phyloP scores from a whole-genome alignment of 2,329 filamentous ascomycete genomes.

The Xylariaceae sp. region DNA sequence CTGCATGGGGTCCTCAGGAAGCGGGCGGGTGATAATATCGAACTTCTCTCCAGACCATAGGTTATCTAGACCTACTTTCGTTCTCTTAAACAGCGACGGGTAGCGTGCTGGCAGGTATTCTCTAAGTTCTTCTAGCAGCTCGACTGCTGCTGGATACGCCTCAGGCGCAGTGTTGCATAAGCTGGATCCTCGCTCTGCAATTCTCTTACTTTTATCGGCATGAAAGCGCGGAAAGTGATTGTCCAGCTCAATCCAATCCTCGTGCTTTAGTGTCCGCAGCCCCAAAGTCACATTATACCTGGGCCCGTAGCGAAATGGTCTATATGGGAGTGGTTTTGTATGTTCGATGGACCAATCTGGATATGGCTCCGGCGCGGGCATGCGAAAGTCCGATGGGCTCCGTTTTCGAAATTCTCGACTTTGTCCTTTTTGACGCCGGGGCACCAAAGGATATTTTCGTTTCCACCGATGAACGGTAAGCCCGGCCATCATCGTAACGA shows the following conservation, averaged over 20 bases:
- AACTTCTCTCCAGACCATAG: slow-evolving; percentile 65
- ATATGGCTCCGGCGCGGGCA: slow-evolving; percentile 44
- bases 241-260: slow-evolving; percentile 82
- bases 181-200: slow-evolving; percentile 59
- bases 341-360: slow-evolving; percentile 60
- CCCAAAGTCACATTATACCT: slow-evolving; percentile 76
- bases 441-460: slow-evolving; percentile 19
- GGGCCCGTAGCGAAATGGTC: slow-evolving; percentile 71
- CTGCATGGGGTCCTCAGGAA: slow-evolving; percentile 73
- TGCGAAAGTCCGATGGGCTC: slow-evolving; percentile 27
- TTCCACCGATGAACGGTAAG: slow-evolving; percentile 20
- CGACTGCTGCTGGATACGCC: slow-evolving; percentile 65
- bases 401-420: slow-evolving; percentile 27
- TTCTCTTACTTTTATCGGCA: slow-evolving; percentile 62
- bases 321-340: slow-evolving; percentile 71
- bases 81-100: slow-evolving; percentile 61
- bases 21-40: slow-evolving; percentile 57
- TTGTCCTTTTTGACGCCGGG: slow-evolving; percentile 26
- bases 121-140: slow-evolving; percentile 68
- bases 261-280: slow-evolving; percentile 60
- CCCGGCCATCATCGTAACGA: slow-evolving; percentile 15
- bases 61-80: slow-evolving; percentile 62
- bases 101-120: slow-evolving; percentile 71
- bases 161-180: slow-evolving; percentile 65
- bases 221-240: slow-evolving; percentile 71